Evolutionary conservation across 2,329 filamentous ascomycete genomes (phyloP).

Genomic region (Trichophyton simii): DNA sequence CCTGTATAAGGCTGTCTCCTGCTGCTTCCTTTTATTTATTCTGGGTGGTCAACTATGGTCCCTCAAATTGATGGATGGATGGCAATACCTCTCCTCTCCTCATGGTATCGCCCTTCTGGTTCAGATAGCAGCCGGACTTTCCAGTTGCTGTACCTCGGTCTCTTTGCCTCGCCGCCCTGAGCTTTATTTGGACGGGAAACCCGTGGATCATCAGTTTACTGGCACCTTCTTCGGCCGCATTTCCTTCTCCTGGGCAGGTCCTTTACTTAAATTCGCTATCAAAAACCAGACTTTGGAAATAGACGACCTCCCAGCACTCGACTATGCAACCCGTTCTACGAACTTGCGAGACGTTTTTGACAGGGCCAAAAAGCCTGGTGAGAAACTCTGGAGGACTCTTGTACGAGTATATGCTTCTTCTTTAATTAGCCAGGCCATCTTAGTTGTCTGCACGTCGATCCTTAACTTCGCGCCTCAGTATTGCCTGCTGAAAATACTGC

Average conservation of each 20-base stretch:
- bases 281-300: conserved; percentile 50
- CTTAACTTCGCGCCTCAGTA: conserved; percentile 60
- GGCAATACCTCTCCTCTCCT: background rate
- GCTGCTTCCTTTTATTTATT: conserved; percentile 16
- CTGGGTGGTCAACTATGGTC: conserved; percentile 11
- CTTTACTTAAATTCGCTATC: conserved; percentile 43
- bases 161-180: conserved; percentile 55
- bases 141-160: conserved; percentile 39
- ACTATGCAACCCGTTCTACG: conserved; percentile 43
- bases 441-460: conserved; percentile 44
- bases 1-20: conserved; percentile 21
- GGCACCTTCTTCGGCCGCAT: conserved; percentile 48
- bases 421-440: conserved; percentile 46
- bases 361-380: conserved; percentile 18
- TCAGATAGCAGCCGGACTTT: conserved; percentile 24
- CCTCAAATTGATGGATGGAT: conserved; percentile 1
- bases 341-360: conserved; percentile 40
- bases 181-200: conserved; percentile 46
- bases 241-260: conserved; percentile 53
- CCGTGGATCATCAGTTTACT: conserved; percentile 53
- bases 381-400: conserved; percentile 49
- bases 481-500: conserved; percentile 53
- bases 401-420: conserved; percentile 44
- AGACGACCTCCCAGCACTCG: conserved; percentile 49
- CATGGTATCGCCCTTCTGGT: conserved; percentile 7